Evolutionary conservation across 352 stramenopile genomes (phyloP).

Genomic region (Elongisporangium anandrum): DNA sequence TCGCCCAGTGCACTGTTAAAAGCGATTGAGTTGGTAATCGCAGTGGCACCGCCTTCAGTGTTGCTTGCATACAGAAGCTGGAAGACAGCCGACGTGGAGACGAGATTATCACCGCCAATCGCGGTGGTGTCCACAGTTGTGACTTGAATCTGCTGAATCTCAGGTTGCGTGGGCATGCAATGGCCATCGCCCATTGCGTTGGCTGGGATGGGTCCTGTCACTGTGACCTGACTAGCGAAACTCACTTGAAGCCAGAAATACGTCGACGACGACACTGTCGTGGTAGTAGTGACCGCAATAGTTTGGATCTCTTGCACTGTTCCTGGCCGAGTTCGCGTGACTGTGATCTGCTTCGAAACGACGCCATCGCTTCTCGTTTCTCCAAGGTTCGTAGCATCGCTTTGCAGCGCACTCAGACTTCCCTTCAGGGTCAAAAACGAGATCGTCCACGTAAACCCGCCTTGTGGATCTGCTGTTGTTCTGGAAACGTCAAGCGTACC

Average conservation of each 20-base stretch:
- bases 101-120: slow-evolving; percentile 82
- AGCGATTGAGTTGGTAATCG: slow-evolving; percentile 74
- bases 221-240: slow-evolving; percentile 37
- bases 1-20: slow-evolving; percentile 76
- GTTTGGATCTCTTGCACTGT: slow-evolving; percentile 66
- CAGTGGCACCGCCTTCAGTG: slow-evolving; percentile 31
- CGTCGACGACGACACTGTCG: slow-evolving; percentile 24
- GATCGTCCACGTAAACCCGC: slow-evolving; percentile 93
- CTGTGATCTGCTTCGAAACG: slow-evolving; percentile 38
- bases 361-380: slow-evolving; percentile 49
- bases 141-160: slow-evolving; percentile 90
- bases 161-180: slow-evolving; percentile 58
- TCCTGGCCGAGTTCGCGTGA: slow-evolving; percentile 36
- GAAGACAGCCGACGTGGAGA: slow-evolving; percentile 84
- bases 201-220: slow-evolving; percentile 82
- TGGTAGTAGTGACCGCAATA: slow-evolving; percentile 40
- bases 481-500: slow-evolving; percentile 62
- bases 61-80: slow-evolving; percentile 86
- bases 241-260: slow-evolving; percentile 42
- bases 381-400: slow-evolving; percentile 21
- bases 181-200: slow-evolving; percentile 55
- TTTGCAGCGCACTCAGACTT: slow-evolving; percentile 26
- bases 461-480: slow-evolving; percentile 57
- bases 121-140: slow-evolving; percentile 89
- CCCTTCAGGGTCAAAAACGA: slow-evolving; percentile 86